Percentiles rank a stretch among this genome's conserved stretches.
These are phyloP conservation scores for Boletellus ananiceps DNA, from an alignment of 768 basidiomycete genomes.

Conservation along the genomic window DNA sequence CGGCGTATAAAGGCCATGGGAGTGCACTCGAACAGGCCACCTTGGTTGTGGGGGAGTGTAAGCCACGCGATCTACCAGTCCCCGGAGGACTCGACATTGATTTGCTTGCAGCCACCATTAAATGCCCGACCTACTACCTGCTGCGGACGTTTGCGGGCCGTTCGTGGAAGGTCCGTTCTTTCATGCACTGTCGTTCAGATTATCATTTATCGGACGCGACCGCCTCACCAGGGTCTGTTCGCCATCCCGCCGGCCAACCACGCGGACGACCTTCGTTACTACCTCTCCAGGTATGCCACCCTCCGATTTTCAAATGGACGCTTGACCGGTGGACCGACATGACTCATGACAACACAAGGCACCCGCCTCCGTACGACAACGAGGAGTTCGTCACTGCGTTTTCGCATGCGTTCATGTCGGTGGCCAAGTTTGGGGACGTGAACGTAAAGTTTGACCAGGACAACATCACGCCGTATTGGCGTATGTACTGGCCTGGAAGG, in stretches of 20 bases:
- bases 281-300: constrained; percentile 30
- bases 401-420: constrained; percentile 23
- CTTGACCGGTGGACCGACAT: too few relatives aligned
- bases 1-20: constrained; percentile 30
- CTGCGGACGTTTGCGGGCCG: constrained; percentile 26
- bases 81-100: neutral
- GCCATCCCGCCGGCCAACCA: constrained; percentile 28
- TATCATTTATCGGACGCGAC: neutral
- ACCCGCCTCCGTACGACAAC: constrained; percentile 20
- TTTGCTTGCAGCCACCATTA: constrained; percentile 27
- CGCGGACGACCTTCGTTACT: constrained; percentile 36
- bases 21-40: constrained; percentile 33
- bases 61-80: neutral
- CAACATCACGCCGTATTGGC: constrained; percentile 19
- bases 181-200: constrained; percentile 17
- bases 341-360: neutral
- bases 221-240: constrained; percentile 25
- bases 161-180: constrained; percentile 32
- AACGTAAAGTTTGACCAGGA: constrained; percentile 17
- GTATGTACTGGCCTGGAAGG: neutral
- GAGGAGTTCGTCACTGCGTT: constrained; percentile 28
- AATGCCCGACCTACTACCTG: constrained; percentile 35
- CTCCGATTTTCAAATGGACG: neutral
- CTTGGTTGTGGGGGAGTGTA: constrained; percentile 40
- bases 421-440: constrained; percentile 19